A percentile compares a stretch with the other conserved stretches of the same genome.
Conservation (phyloP, 106 monocot species). For the Dioscorea zingiberensis region DNA sequence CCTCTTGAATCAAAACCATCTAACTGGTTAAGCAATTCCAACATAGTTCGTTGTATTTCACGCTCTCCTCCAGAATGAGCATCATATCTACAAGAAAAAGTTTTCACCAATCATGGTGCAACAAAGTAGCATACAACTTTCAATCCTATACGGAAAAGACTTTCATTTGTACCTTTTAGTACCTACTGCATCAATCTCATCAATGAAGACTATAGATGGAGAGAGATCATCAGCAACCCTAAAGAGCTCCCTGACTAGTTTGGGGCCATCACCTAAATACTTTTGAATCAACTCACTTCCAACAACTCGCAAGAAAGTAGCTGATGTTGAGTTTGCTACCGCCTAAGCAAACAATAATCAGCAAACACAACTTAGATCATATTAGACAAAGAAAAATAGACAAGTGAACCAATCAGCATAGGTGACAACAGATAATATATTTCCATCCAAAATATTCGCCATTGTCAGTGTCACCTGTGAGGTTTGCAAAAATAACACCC, state of each 20-base stretch:
- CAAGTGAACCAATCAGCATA: no score
- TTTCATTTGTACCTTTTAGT: slow-evolving; percentile 62
- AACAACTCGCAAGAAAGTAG: slow-evolving; percentile 93
- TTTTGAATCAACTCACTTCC: slow-evolving; percentile 98
- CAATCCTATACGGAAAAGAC: no score
- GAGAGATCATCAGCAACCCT: slow-evolving; percentile 96
- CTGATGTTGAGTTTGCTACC: slow-evolving; percentile 96
- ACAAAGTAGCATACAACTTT: no score
- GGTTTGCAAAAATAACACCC: no score
- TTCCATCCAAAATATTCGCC: no score
- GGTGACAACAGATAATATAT: no score
- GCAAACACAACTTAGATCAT: no score
- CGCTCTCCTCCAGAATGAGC: slow-evolving; percentile 98
- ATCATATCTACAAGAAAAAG: slow-evolving; percentile 63
- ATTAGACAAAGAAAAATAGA: no score
- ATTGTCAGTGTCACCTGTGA: no score
- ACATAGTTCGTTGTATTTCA: slow-evolving; percentile 96
- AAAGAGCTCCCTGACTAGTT: slow-evolving; percentile 91
- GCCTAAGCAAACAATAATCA: slow-evolving; percentile 35
- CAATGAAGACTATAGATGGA: slow-evolving; percentile 96
- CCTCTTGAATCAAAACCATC: slow-evolving; percentile 97
- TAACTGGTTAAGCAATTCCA: slow-evolving; percentile 89
- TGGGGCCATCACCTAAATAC: slow-evolving; percentile 95
- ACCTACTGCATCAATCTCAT: slow-evolving; percentile 96
- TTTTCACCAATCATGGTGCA: no score